Percentiles rank a stretch among this genome's conserved stretches.
phyloP scores from a whole-genome alignment of 495 filamentous ascomycete genomes.

The Poronia punctata region DNA sequence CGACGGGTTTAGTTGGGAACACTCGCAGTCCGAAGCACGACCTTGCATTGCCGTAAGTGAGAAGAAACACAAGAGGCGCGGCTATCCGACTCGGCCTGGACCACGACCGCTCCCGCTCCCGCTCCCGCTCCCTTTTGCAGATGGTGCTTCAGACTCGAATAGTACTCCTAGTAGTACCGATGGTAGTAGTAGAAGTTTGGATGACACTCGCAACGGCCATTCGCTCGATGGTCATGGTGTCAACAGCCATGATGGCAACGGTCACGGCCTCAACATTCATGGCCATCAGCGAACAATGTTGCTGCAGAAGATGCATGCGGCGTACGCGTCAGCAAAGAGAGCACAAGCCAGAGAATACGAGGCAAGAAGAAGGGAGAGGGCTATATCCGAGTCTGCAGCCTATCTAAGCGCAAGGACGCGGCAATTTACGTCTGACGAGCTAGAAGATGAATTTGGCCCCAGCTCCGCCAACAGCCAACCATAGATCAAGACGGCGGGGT shows the following conservation, averaged over 20 bases:
- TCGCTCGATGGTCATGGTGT: too few species aligned
- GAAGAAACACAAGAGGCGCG: background rate
- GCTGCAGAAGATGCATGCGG: conserved; percentile 12
- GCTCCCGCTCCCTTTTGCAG: too few species aligned
- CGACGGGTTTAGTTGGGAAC: conserved; percentile 26
- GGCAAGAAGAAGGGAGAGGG: conserved; percentile 12
- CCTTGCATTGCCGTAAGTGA: conserved; percentile 1
- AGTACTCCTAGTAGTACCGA: background rate
- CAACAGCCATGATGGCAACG: too few species aligned
- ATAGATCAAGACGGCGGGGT: conserved; percentile 3
- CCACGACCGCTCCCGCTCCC: too few species aligned
- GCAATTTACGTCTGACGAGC: background rate
- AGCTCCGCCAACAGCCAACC: conserved; percentile 17
- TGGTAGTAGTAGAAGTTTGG: too few species aligned
- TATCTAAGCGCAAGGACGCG: background rate
- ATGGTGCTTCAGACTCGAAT: background rate
- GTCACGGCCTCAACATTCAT: too few species aligned
- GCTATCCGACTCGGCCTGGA: too few species aligned
- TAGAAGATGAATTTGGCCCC: conserved; percentile 16
- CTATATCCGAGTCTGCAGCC: conserved; percentile 17
- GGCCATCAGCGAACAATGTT: too few species aligned
- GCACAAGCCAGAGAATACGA: conserved; percentile 15
- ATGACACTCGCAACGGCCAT: too few species aligned
- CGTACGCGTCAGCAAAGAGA: conserved; percentile 20
- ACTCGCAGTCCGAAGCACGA: conserved; percentile 14